Evolutionary conservation across 2,329 filamentous ascomycete genomes (phyloP).

Genomic region (Penicillium sp.): DNA sequence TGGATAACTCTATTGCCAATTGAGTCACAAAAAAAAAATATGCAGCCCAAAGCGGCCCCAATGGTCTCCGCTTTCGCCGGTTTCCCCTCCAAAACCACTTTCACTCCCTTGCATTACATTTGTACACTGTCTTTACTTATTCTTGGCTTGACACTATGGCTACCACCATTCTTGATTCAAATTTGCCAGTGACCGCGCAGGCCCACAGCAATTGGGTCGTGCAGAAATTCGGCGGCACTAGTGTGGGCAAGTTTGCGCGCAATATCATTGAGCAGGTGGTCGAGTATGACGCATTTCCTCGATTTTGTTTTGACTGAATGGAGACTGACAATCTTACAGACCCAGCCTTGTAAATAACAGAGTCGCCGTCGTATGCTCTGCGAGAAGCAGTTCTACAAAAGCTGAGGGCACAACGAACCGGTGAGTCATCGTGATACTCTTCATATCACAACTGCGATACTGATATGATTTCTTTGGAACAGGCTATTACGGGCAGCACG

Average conservation of each 20-base stretch:
- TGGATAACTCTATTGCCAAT: constrained; percentile 10
- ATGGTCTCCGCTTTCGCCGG: constrained; percentile 25
- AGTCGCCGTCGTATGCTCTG: constrained; percentile 92
- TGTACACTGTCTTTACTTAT: constrained; percentile 19
- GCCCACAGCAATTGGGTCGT: constrained; percentile 67
- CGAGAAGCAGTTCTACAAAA: constrained; percentile 91
- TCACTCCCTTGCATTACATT: constrained; percentile 16
- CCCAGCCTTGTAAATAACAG: constrained; percentile 64
- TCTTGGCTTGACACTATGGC: constrained; percentile 2
- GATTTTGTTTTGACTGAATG: not conserved
- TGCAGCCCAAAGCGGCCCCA: constrained; percentile 17
- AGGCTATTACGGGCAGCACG: constrained; percentile 50
- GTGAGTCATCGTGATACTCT: constrained; percentile 53
- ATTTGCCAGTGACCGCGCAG: constrained; percentile 8
- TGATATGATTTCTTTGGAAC: not conserved
- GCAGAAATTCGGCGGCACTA: constrained; percentile 94
- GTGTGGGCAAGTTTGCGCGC: constrained; percentile 86
- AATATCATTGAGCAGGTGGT: constrained; percentile 73
- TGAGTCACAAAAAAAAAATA: constrained; percentile 10
- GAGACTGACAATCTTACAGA: constrained; percentile 38
- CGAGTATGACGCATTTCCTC: constrained; percentile 43
- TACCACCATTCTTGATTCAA: constrained; percentile 6
- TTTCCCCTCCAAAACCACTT: constrained; percentile 4
- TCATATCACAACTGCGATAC: constrained; percentile 5
- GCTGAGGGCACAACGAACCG: constrained; percentile 91